These are phyloP conservation scores for Russula brevipes DNA, from an alignment of 768 basidiomycete species.

Conservation along the genomic window DNA sequence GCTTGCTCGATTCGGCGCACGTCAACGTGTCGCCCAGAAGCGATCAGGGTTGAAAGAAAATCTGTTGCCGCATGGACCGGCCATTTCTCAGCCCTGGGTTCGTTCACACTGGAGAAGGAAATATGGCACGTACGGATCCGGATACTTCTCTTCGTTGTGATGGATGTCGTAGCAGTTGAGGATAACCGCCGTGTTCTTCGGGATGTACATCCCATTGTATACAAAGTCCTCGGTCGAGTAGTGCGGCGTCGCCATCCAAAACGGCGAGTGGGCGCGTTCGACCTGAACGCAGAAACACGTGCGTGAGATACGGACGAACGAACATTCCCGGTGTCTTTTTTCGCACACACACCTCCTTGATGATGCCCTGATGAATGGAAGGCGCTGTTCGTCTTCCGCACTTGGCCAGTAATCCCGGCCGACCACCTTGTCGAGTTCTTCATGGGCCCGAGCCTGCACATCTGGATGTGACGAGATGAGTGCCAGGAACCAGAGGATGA, in stretches of 20 bases:
- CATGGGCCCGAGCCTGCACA: constrained; percentile 29
- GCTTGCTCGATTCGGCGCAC: constrained; percentile 42
- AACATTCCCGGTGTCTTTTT: background rate
- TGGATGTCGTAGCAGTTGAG: constrained; percentile 30
- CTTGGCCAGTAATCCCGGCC: constrained; percentile 27
- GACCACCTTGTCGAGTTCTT: constrained; percentile 29
- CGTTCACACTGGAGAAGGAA: constrained; percentile 17
- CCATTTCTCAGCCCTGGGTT: background rate
- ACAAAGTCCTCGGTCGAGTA: constrained; percentile 31
- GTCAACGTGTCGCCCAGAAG: constrained; percentile 38
- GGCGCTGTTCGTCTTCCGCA: constrained; percentile 26
- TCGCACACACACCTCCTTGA: constrained; percentile 28
- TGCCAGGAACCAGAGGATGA: constrained; percentile 34
- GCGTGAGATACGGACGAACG: background rate
- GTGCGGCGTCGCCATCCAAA: constrained; percentile 33
- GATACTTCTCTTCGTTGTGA: constrained; percentile 34
- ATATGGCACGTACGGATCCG: constrained; percentile 33
- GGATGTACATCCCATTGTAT: constrained; percentile 32
- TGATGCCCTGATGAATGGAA: constrained; percentile 30
- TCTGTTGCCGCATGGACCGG: constrained; percentile 8
- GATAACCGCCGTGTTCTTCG: constrained; percentile 30
- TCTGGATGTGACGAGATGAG: constrained; percentile 28
- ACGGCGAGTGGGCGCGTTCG: constrained; percentile 28
- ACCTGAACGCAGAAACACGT: constrained; percentile 17
- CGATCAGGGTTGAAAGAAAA: constrained; percentile 40